Base-by-base conservation (phyloP, 176 grass and related monocot genomes). In the Neostapfia colusana region DNA sequence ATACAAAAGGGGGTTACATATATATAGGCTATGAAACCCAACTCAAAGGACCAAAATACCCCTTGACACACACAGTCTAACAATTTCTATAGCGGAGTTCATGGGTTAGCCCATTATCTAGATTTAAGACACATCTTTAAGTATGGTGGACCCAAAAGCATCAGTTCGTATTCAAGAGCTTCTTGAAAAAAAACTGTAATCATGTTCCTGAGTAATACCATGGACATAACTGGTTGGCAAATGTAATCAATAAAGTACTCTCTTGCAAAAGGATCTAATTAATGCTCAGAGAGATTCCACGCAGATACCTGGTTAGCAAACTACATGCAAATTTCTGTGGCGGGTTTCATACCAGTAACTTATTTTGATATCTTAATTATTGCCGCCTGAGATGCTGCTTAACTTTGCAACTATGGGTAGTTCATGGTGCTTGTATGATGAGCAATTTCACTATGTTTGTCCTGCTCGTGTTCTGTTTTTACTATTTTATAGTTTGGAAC, bases 381-480 rank as follows among this genome's bases (percentile, higher is more conserved):
- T 34, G 51, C 44, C 15, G 26, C n/a, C 8, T 27, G 20, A 77
- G n/a, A 51, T 5, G 3, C 15, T 69, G 63, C 24, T 45, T 37
- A 70, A 42, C 17, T 14, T 28, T 25, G 25, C 24, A 53, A 17
- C 43, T 42, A 38, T 40, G 40, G 38, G 5, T 20, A 37, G 13
- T 14, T 42, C 7, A 12, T 40, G 34, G 40, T 53, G 41, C n/a
- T 63, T n/a, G 1, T 56, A 17, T 10, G 23, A 61, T 27, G 63
- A 78, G 10, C 73, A 73, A 67, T 31, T 68, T 74, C 15, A 67
- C 7, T 25, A 1, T 57, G 36, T 67, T 76, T 82, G 9, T 58
- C 40, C 17, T 64, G 20, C 12, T 55, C 8, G 25, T 38, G 28
- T 65, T 8, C 37, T 40, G 37, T 61, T 24, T 7, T 69, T 63